These are phyloP conservation scores for Euryodendron excelsum DNA, from an alignment of 148 eudicot genomes.

Conservation along the genomic window DNA sequence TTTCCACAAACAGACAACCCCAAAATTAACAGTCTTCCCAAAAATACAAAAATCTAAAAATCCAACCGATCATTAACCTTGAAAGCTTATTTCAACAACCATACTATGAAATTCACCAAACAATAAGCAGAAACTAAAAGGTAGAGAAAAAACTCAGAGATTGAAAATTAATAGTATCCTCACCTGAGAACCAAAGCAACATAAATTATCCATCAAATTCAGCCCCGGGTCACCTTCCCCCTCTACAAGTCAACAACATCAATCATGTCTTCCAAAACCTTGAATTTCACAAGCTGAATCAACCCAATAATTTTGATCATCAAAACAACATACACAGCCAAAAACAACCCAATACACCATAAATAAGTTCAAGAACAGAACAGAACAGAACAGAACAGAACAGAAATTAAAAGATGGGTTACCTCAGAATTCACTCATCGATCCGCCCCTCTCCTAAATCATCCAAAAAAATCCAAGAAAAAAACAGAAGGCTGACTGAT, in stretches of 20 bases:
- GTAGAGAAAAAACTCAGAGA: neutral
- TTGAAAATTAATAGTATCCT: neutral
- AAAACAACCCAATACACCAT: too few species aligned
- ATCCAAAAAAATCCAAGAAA: neutral
- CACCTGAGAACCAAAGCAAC: conserved; percentile 58
- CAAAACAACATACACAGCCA: neutral
- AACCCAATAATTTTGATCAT: neutral
- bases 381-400: too few species aligned
- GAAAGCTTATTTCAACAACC: neutral
- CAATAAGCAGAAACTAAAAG: neutral
- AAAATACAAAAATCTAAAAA: neutral
- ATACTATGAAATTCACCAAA: neutral
- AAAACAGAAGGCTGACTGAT: too few species aligned
- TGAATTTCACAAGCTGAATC: conserved; percentile 25
- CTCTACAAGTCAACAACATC: conserved; percentile 40
- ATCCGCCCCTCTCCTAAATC: conserved; percentile 9
- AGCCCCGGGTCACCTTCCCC: conserved; percentile 39
- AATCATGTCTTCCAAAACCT: conserved; percentile 20
- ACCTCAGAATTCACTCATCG: conserved; percentile 18
- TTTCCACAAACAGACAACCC: neutral
- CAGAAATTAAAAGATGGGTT: neutral
- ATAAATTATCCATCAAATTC: conserved; percentile 48
- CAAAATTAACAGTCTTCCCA: neutral
- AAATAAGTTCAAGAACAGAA: too few species aligned
- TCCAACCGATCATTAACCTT: neutral